Evolutionary conservation across 1,284 basidiomycete genomes (phyloP), one percentile per base, ranked within the genome.

Genomic region (Trametes pubescens): DNA sequence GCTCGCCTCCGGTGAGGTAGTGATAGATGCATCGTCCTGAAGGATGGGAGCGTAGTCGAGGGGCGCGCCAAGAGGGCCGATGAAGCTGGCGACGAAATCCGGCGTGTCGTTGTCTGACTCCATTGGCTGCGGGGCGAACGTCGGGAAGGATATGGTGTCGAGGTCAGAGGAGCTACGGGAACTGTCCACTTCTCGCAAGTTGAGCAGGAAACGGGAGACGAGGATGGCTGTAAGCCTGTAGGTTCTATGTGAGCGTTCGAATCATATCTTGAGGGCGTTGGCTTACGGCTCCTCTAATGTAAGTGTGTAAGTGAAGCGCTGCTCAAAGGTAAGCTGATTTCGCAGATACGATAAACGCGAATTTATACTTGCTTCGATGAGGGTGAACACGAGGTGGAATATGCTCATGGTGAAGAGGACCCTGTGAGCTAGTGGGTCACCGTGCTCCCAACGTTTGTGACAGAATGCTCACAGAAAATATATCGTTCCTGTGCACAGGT

Each of bases 131-230:
- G 32, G 43, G 32, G 29, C 54, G 54, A 56, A 56, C 7, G 54
- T 35, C 21, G 54, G 54, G n/a, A 26, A 24, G 29, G 40, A 47
- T 32, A 56, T 46, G 32, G 47, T 26, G 24, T 56, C 54, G 43
- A 48, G 24, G 47, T 48, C 47, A 24, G 8, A 4, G n/a, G 4
- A 6, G 2, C 22, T 29, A 4, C 47, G 47, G 13, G 54, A 34
- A n/a, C 11, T 24, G 32, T 44, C 44, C 5, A 54, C 57, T 46
- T 65, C 59, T 37, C 64, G 59, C 2, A 65, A 51, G 29, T 65
- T 59, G 34, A 65, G 59, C 5, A 65, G 59, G 56, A 65, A 65
- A 18, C 64, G 59, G 13, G 64, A 65, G 51, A 62, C 43, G 51
- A 65, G 44, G 26, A 65, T 59, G 14, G 64, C 52, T 4, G 64